These are phyloP conservation scores for Cinnamomum chago DNA, from an alignment of 164 flowering plant genomes.

Conservation along the genomic window DNA sequence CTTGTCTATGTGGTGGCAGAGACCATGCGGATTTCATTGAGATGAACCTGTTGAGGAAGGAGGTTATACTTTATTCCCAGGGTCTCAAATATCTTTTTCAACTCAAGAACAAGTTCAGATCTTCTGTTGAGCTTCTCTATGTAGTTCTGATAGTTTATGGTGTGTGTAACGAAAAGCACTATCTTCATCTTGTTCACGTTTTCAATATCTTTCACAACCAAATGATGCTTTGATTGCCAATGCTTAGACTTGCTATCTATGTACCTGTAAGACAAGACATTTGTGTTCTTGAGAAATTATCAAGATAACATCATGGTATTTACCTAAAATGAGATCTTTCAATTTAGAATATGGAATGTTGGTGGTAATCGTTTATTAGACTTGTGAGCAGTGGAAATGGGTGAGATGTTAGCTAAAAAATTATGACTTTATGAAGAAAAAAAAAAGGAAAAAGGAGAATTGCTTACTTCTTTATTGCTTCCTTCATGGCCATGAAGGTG, in stretches of 20 bases:
- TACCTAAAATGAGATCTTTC: too few relatives aligned
- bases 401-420: too few relatives aligned
- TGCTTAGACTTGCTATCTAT: constrained; percentile 47
- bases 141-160: constrained; percentile 52
- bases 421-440: too few relatives aligned
- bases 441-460: background rate
- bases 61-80: constrained; percentile 41
- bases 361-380: too few relatives aligned
- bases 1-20: background rate
- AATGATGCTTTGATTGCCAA: constrained; percentile 39
- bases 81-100: constrained; percentile 42
- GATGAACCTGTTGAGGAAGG: constrained; percentile 47
- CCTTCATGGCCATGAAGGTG: constrained; percentile 29
- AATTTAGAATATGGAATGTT: too few relatives aligned
- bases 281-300: background rate
- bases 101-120: constrained; percentile 43
- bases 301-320: background rate
- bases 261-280: constrained; percentile 28
- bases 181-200: constrained; percentile 46
- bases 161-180: constrained; percentile 35
- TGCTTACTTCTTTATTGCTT: constrained; percentile 36
- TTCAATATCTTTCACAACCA: constrained; percentile 45
- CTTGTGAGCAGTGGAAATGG: too few relatives aligned
- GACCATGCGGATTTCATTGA: constrained; percentile 11
- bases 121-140: constrained; percentile 32